These are phyloP conservation scores for Exserohilum rostratum DNA, from an alignment of 2,329 filamentous ascomycete genomes.

Conservation along the genomic window DNA sequence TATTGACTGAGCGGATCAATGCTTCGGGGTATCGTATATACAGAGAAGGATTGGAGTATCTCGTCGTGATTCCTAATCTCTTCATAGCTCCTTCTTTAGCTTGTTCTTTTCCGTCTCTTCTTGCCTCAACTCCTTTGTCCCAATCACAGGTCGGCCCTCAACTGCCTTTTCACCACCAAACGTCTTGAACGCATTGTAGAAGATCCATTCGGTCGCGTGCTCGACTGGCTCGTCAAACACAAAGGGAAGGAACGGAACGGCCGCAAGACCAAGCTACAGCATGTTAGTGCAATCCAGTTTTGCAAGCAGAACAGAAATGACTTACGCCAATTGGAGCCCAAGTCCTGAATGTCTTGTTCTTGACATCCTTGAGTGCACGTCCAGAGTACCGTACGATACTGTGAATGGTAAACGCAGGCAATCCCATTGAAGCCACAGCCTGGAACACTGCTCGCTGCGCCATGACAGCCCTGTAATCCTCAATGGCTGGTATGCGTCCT, in stretches of 20 bases:
- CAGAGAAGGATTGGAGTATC: not conserved
- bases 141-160: constrained; percentile 47
- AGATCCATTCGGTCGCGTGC: constrained; percentile 85
- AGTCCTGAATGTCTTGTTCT: constrained; percentile 76
- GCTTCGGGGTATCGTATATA: constrained; percentile 3
- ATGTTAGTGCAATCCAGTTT: constrained; percentile 4
- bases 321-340: constrained; percentile 92
- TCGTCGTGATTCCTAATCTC: not conserved
- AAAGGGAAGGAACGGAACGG: constrained; percentile 80
- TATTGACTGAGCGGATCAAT: constrained; percentile 5
- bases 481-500: constrained; percentile 69
- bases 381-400: constrained; percentile 90
- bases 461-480: constrained; percentile 92
- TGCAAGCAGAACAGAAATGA: constrained; percentile 8
- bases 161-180: constrained; percentile 71
- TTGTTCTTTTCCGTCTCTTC: constrained; percentile 41
- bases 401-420: constrained; percentile 93
- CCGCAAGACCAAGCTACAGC: constrained; percentile 62
- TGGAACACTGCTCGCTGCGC: constrained; percentile 90
- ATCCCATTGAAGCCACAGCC: constrained; percentile 86
- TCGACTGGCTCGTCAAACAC: constrained; percentile 94
- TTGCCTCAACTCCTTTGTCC: constrained; percentile 46
- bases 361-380: constrained; percentile 78
- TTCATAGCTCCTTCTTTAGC: constrained; percentile 48
- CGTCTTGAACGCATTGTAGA: constrained; percentile 79